Evolutionary conservation across 345 rosid genomes (phyloP).

Genomic region (Aegle marmelos): DNA sequence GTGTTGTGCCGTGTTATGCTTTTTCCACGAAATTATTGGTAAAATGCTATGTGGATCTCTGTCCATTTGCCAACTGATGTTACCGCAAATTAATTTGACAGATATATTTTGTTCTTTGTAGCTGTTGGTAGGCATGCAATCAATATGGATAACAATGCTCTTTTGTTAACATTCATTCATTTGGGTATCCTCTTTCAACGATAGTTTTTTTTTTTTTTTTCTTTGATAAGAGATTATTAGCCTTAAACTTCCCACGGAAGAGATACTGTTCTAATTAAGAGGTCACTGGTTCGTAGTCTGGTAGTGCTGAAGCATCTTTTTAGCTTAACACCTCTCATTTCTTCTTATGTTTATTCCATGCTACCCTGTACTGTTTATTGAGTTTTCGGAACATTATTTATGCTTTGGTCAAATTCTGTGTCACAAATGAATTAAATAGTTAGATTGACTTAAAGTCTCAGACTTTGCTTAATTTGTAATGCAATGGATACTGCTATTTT

Average conservation of each 20-base stretch:
- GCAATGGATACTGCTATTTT: background rate
- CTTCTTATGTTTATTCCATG: background rate
- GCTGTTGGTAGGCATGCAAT: background rate
- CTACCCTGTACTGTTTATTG: background rate
- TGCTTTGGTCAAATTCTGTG: background rate
- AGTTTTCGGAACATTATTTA: background rate
- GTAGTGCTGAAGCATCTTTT: background rate
- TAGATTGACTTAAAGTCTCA: background rate
- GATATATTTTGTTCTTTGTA: background rate
- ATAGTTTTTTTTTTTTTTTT: background rate
- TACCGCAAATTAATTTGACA: background rate
- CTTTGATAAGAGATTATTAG: background rate
- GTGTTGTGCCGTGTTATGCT: background rate
- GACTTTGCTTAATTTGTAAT: background rate
- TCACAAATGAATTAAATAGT: background rate
- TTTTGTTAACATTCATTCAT: background rate
- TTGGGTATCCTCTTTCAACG: background rate
- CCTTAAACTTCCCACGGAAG: background rate
- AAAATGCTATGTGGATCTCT: background rate
- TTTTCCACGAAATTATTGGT: background rate
- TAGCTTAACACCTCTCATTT: background rate
- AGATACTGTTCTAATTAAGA: background rate
- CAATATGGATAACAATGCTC: background rate
- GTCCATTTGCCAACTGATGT: background rate
- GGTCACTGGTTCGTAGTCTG: background rate